Conservation (phyloP, 805 yeast genomes). For the Nadsonia fulvescens region DNA sequence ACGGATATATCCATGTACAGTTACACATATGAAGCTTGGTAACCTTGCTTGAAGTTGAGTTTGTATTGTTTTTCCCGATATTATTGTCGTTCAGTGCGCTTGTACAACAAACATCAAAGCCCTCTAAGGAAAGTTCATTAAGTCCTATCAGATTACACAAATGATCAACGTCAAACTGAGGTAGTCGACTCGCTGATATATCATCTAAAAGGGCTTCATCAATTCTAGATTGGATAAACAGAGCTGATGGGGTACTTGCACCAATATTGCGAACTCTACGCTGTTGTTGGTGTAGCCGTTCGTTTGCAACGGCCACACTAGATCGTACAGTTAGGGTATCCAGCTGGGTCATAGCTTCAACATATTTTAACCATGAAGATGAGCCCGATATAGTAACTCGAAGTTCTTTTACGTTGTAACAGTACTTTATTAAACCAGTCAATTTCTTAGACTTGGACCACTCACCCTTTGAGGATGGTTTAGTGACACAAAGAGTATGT, state of each 20-base stretch:
- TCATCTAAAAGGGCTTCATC: conserved; percentile 3
- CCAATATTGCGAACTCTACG: too few species aligned
- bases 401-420: conserved; percentile 4
- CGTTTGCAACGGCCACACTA: conserved; percentile 3
- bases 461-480: conserved; percentile 8
- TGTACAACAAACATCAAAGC: conserved; percentile 7
- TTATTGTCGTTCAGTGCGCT: conserved; percentile 6
- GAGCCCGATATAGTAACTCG: conserved; percentile 7
- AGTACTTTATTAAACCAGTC: conserved; percentile 4
- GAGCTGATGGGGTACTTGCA: too few species aligned
- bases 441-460: conserved; percentile 7
- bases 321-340: conserved; percentile 3
- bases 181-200: conserved; percentile 4
- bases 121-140: conserved; percentile 5
- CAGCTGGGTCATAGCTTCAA: conserved; percentile 3
- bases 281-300: too few species aligned
- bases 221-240: too few species aligned
- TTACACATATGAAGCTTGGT: conserved; percentile 1
- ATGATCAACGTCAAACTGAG: conserved; percentile 8
- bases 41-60: conserved; percentile 4
- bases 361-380: conserved; percentile 8
- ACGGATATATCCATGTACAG: neutral
- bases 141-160: conserved; percentile 5
- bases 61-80: conserved; percentile 2
- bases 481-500: conserved; percentile 3